A percentile compares a stretch with the other conserved stretches of the same genome.
Evolutionary conservation across 495 filamentous ascomycete genomes (phyloP).

Genomic region (Xylaria telfairii): DNA sequence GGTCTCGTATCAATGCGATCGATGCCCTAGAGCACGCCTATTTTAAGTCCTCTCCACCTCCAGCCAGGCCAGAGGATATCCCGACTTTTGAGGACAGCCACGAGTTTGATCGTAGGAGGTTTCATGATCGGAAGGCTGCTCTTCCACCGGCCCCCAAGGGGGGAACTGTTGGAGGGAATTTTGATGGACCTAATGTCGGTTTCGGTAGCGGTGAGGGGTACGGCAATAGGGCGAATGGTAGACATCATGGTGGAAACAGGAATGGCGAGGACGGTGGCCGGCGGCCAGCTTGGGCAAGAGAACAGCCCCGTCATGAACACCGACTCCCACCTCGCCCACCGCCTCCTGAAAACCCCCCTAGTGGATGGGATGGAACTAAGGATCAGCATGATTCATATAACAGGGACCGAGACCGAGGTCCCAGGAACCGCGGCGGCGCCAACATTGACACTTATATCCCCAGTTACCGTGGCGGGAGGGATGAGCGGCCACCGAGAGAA

Average conservation of each 20-base stretch:
- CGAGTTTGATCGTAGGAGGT: constrained; percentile 89
- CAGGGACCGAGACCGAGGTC: constrained; percentile 41
- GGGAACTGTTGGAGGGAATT: constrained; percentile 79
- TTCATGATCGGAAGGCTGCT: constrained; percentile 76
- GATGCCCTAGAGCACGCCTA: constrained; percentile 94
- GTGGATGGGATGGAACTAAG: constrained; percentile 46
- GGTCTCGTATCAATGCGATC: constrained; percentile 85
- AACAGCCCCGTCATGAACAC: constrained; percentile 49
- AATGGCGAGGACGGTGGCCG: constrained; percentile 49
- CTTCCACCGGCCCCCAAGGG: constrained; percentile 90
- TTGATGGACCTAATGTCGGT: constrained; percentile 58
- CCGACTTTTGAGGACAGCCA: constrained; percentile 93
- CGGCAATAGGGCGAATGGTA: constrained; percentile 49
- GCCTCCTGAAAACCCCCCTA: constrained; percentile 44
- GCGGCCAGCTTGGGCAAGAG: constrained; percentile 50
- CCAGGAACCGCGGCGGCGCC: constrained; percentile 40
- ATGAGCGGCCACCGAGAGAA: constrained; percentile 39
- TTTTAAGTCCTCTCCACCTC: constrained; percentile 79
- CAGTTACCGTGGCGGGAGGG: constrained; percentile 52
- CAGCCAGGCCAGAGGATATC: constrained; percentile 79
- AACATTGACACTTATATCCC: constrained; percentile 67
- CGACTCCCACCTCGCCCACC: constrained; percentile 54
- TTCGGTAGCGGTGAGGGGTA: constrained; percentile 56
- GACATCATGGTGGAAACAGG: constrained; percentile 44
- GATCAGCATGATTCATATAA: constrained; percentile 45